Percentiles rank a stretch among this genome's conserved stretches.
Evolutionary conservation across 2,329 filamentous ascomycete species (phyloP).

Genomic region (Penicillium thymicola): DNA sequence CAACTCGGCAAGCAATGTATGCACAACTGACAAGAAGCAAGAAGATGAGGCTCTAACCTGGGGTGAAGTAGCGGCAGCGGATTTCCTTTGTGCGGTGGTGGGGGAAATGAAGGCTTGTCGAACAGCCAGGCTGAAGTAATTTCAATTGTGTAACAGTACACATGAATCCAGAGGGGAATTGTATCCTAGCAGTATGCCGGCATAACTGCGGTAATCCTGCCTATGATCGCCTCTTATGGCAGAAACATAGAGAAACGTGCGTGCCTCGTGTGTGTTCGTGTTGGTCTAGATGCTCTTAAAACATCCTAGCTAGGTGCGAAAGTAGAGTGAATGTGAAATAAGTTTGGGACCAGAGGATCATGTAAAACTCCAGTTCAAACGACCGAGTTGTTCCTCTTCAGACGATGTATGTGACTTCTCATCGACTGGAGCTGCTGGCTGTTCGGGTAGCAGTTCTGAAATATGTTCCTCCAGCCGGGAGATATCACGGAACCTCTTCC

Average conservation of each 20-base stretch:
- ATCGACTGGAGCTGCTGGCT: constrained; percentile 11
- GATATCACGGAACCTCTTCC: constrained; percentile 29
- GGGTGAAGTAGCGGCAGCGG: not conserved
- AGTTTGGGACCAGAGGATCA: not conserved
- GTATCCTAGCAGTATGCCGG: not conserved
- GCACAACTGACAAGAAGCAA: not conserved
- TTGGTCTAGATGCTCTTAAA: not conserved
- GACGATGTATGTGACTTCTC: constrained; percentile 8
- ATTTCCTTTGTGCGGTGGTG: not conserved
- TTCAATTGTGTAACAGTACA: not conserved
- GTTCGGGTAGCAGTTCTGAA: constrained; percentile 30
- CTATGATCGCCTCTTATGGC: not conserved
- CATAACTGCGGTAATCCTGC: not conserved
- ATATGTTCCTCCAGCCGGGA: constrained; percentile 30
- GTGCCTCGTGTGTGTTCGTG: not conserved
- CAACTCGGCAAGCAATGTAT: not conserved
- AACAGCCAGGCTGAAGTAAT: not conserved
- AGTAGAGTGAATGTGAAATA: not conserved
- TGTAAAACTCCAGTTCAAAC: constrained; percentile 4
- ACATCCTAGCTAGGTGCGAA: not conserved
- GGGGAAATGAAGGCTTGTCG: not conserved
- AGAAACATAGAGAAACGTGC: not conserved
- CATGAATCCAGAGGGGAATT: not conserved
- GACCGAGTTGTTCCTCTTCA: not conserved
- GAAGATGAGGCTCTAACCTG: not conserved